Base-by-base conservation (phyloP, 495 filamentous ascomycete species). In the Clavariopsis aquatica region DNA sequence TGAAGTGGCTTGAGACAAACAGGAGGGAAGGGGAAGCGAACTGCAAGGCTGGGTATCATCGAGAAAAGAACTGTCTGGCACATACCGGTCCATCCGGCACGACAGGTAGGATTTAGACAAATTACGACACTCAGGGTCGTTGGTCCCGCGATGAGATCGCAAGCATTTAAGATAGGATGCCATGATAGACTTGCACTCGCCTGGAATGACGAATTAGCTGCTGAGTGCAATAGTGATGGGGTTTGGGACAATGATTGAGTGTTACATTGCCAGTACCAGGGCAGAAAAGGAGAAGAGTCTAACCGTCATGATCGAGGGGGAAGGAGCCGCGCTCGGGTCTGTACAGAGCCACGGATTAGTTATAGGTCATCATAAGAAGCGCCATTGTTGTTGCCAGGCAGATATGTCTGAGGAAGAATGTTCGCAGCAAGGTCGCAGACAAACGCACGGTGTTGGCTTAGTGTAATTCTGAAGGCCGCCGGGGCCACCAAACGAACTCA, bases 271-370 rank as follows among this genome's bases (percentile, higher is more conserved):
- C 46, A 19, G 24, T 46, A 9, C 43, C 24, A 17, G 54, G 5
- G 51, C 17, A 24, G 29, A 27, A 55, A 59, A 1, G 57, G 60
- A n/a, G 38, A 1, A 38, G 56, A 49, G 43, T 66, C 79, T 72
- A 79, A 93, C 92, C 93, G 71, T 96, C 92, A 68, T 96, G 93
- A 73, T 98, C 94, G 47, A 98, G 86, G 23, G 94, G 94, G 71
- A 98, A 98, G 74, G 91, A 95, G 47, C 94, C 94, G 57, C 94
- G 89, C 75, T 98, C 91, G 0, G 94, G 94, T 52, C 92, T 95
- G 66, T 34, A 63, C 2, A 43, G 38, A 17, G 38, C n/a, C 6
- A n/a, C 3, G n/a, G 3, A 43, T 43, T 17, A 43, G 38, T 43
- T n/a, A 9, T 17, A 43, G 38, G 12, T 2, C 38, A 9, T 17